Evolutionary conservation across 345 rosid species (phyloP).

Genomic region (Kernera saxatilis): DNA sequence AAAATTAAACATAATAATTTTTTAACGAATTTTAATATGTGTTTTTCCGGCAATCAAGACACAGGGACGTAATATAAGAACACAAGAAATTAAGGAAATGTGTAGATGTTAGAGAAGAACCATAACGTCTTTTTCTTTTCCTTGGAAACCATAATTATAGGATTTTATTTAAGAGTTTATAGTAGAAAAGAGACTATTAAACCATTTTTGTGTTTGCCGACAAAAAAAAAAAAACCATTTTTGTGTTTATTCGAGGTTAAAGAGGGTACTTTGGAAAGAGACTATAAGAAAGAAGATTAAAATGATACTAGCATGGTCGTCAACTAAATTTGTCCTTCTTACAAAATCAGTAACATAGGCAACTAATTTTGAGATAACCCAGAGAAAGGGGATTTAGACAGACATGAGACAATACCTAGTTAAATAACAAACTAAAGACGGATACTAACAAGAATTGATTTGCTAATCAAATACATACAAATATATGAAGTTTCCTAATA

Average conservation of each 20-base stretch:
- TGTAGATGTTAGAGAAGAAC: neutral
- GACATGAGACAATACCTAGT: neutral
- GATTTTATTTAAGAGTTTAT: neutral
- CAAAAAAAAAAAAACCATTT: no score
- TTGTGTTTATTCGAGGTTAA: neutral
- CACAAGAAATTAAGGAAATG: neutral
- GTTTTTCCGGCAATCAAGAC: neutral
- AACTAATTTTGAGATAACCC: slow-evolving; percentile 12
- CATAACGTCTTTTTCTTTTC: neutral
- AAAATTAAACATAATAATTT: neutral
- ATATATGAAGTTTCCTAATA: slow-evolving; percentile 24
- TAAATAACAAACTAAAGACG: neutral
- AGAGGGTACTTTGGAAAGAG: neutral
- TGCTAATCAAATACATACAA: slow-evolving; percentile 20
- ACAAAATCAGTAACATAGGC: slow-evolving; percentile 1
- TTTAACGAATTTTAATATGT: neutral
- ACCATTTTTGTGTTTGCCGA: no score
- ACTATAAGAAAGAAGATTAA: neutral
- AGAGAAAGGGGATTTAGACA: neutral
- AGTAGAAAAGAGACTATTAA: no score
- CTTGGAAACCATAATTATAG: neutral
- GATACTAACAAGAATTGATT: slow-evolving; percentile 17
- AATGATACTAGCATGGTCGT: neutral
- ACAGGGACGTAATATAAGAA: neutral
- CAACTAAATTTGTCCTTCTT: slow-evolving; percentile 16